Conservation (phyloP, 345 rosid species). For the Reutealis trisperma region DNA sequence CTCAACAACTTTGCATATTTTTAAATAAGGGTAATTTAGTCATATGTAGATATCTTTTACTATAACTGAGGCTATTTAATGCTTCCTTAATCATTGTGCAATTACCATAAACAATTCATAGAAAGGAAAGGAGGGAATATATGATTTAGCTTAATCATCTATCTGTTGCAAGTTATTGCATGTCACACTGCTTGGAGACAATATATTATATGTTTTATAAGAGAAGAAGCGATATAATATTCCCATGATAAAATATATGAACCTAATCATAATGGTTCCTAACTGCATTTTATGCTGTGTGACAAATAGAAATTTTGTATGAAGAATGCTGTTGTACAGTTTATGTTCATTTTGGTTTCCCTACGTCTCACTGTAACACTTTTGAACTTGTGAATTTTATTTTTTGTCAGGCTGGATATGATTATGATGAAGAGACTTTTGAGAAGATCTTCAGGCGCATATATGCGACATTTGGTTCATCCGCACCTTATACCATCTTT, state of each 20-base stretch:
- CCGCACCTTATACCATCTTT: slow-evolving; percentile 83
- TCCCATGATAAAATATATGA: not conserved
- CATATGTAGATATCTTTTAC: too few species aligned
- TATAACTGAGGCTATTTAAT: too few species aligned
- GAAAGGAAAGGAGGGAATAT: not conserved
- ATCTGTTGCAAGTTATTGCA: not conserved
- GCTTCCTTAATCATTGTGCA: too few species aligned
- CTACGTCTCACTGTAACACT: not conserved
- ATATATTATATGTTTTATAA: not conserved
- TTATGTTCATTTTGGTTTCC: not conserved
- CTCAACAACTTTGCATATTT: too few species aligned
- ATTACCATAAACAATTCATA: too few species aligned
- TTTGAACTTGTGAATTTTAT: not conserved
- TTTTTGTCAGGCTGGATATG: slow-evolving; percentile 83
- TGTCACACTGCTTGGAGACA: not conserved
- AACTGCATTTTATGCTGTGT: not conserved
- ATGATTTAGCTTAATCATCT: not conserved
- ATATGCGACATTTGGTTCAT: slow-evolving; percentile 89
- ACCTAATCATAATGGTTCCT: not conserved
- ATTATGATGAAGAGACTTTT: slow-evolving; percentile 86
- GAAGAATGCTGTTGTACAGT: too few species aligned
- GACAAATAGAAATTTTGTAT: not conserved
- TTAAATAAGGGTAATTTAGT: too few species aligned
- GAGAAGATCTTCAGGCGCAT: slow-evolving; percentile 84
- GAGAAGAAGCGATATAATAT: not conserved